Percentiles rank a stretch among this genome's conserved stretches.
Evolutionary conservation across 2,329 filamentous ascomycete genomes (phyloP).

Genomic region (Cercospora sp.): DNA sequence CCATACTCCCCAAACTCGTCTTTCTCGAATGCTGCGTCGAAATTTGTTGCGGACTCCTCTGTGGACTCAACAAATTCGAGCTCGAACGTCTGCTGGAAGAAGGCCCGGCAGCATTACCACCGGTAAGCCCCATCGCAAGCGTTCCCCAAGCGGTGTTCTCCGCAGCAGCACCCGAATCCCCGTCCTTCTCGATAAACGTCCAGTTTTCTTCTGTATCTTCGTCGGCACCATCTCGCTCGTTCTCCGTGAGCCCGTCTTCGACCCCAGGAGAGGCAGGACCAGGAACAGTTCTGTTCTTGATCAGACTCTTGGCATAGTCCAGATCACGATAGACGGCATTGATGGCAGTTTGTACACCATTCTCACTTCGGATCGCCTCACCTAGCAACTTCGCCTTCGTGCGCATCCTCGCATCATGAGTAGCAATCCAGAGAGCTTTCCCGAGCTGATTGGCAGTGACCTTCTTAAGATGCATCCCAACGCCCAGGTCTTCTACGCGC

Average conservation of each 20-base stretch:
- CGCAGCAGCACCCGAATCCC: slow-evolving; percentile 39
- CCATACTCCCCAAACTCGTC: slow-evolving; percentile 11
- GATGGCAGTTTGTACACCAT: slow-evolving; percentile 86
- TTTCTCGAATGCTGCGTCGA: slow-evolving; percentile 2
- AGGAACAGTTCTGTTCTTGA: slow-evolving; percentile 52
- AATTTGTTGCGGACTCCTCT: background rate
- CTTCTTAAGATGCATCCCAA: slow-evolving; percentile 85
- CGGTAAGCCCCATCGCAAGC: slow-evolving; percentile 1
- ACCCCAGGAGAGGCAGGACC: slow-evolving; percentile 28
- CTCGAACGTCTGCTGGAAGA: background rate
- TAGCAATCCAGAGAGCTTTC: slow-evolving; percentile 85
- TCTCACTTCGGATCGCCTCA: slow-evolving; percentile 85
- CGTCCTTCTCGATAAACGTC: slow-evolving; percentile 78
- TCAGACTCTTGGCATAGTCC: slow-evolving; percentile 83
- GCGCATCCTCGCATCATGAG: slow-evolving; percentile 88
- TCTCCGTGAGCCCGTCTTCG: slow-evolving; percentile 8
- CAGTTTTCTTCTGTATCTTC: slow-evolving; percentile 53
- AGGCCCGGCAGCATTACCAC: background rate
- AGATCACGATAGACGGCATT: slow-evolving; percentile 92
- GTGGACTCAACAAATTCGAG: background rate
- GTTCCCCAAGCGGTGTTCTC: slow-evolving; percentile 5
- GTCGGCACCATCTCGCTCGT: slow-evolving; percentile 24
- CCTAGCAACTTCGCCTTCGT: slow-evolving; percentile 78
- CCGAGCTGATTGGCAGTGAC: slow-evolving; percentile 85
- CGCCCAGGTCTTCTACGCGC: slow-evolving; percentile 87